Evolutionary conservation across 2,329 filamentous ascomycete genomes (phyloP), one percentile per base, ranked within the genome.

Genomic region (Ceratocystis eucalypticola): DNA sequence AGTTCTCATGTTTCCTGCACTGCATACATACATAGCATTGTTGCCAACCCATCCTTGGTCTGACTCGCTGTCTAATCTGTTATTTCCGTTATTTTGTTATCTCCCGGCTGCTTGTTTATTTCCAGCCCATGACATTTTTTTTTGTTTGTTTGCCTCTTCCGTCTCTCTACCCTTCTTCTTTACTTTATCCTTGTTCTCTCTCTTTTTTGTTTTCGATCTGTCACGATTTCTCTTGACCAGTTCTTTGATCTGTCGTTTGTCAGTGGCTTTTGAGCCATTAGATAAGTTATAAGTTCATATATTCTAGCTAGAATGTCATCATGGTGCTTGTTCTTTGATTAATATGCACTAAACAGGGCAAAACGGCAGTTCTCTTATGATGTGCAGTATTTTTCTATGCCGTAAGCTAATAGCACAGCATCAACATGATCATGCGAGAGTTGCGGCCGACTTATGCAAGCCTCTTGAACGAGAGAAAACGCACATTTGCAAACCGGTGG

Each of bases 1-100:
- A 15, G 17, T 62, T 30, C 15, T 62, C 30, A 5, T 25, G 28
- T 64, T 64, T 50, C 37, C 41, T 25, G 62, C 45, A 57, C 53
- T 30, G 53, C 53, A 64, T 64, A 15, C n/a, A 53, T 53, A 25
- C 22, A 53, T 53, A 45, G 62, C 46, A 64, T 64, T 59, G 6
- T 64, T 41, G 59, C n/a, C 33, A 44, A 33, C 10, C 3, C 15
- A 12, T 12, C 37, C 12, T 41, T 41, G 37, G 37, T 12, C 22
- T 15, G 22, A 25, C 48, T 53, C 20, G 20, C 25, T 53, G 48
- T 15, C 22, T 25, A 53, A 28, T 22, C 48, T 15, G 48, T 25
- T 6, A 53, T 15, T 28, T 28, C 17, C 44, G 12, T 28, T 53
- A 8, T 44, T 62, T 28, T 33, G 45, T 22, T 41, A 62, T 44